Base-by-base conservation (phyloP, 1,284 basidiomycete genomes). In the Cutaneotrichosporon daszewskae region DNA sequence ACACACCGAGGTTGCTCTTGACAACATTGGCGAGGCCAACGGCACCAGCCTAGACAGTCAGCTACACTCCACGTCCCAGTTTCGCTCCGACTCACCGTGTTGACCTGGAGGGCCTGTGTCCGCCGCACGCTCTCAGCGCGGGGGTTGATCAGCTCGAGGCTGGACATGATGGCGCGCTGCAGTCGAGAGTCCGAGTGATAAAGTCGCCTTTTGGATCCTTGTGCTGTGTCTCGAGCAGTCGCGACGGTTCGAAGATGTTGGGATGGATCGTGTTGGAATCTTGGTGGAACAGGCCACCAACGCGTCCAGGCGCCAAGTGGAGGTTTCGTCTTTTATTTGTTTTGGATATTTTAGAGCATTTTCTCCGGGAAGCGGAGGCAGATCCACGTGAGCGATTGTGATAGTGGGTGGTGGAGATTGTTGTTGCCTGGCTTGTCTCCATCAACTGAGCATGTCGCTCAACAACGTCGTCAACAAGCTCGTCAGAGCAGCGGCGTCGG, bases 1-100 rank as follows among this genome's bases (percentile, higher is more conserved):
- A 62, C 75, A 57, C 59, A 85, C 94, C 94, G 51, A 98, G 78
- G 75, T 98, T 98, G 66, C 87, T 83, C 76, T 91, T 94, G 57
- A 99, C 94, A 47, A 99, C 94, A 71, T 83, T 87, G 27, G 95
- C 95, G 45, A 99, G 84, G 59, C 95, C 94, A 77, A 97, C 88
- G 45, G 95, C 95, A 60, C 94, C 94, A 25, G 59, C 64, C 60
- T 59, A 56, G 28, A 9, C 45, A n/a, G 32, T 41, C 18, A 41
- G 39, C 32, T 32, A 7, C 23, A 3, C 7, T 27, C 8, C 24
- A 18, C 17, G 5, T 4, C 4, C 14, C 3, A 16, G 19, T n/a
- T n/a, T n/a, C n/a, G n/a, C n/a, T n/a, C n/a, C 31, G 31, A 68
- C 44, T 53, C 67, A 74, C 77, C 29, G 69, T 71, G 61, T 71